Base-by-base conservation (phyloP, 306 rosid species). In the Cucumis melo region DNA sequence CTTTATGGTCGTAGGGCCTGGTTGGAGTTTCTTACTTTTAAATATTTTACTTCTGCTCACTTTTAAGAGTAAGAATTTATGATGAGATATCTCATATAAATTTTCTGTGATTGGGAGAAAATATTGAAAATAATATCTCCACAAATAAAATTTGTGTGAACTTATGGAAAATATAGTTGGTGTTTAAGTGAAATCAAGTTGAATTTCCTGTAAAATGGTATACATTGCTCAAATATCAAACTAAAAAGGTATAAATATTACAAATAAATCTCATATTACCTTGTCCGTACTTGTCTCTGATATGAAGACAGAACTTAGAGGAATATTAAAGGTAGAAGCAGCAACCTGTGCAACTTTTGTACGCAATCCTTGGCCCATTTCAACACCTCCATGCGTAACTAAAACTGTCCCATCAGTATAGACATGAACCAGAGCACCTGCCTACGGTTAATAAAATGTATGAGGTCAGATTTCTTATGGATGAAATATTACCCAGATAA, bases 281-380 rank as follows among this genome's bases (percentile, higher is more conserved):
- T 94, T 94, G 86, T 94, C 98, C 11, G 97, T 91, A 81, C 97
- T 90, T 66, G 98, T 89, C 42, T 94, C 98, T 60, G 97, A 94
- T 86, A 94, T 87, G 78, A 94, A 91, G 87, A 94, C 96, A 23
- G 95, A 87, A 85, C 84, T 82, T 77, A 94, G 95, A 73, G 97
- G 91, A 81, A 94, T 89, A 82, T 80, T 79, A 81, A 91, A 94
- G 80, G 96, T 95, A 71, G 98, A 94, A 80, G 97, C 97, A 74
- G 98, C 98, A 84, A 94, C 75, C 85, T 91, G 97, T 60, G 98
- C 96, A 80, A 94, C 89, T 84, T 94, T 94, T 41, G 98, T 91
- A 78, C 91, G 98, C 77, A 94, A 86, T 73, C 98, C 98, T 88
- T 94, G 98, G 78, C 98, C 98, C 97, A 91, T 94, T 81, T 94